Percentiles rank a stretch among this genome's conserved stretches.
phyloP scores from a whole-genome alignment of 2,329 filamentous ascomycete species.

The Zymoseptoria ardabiliae region DNA sequence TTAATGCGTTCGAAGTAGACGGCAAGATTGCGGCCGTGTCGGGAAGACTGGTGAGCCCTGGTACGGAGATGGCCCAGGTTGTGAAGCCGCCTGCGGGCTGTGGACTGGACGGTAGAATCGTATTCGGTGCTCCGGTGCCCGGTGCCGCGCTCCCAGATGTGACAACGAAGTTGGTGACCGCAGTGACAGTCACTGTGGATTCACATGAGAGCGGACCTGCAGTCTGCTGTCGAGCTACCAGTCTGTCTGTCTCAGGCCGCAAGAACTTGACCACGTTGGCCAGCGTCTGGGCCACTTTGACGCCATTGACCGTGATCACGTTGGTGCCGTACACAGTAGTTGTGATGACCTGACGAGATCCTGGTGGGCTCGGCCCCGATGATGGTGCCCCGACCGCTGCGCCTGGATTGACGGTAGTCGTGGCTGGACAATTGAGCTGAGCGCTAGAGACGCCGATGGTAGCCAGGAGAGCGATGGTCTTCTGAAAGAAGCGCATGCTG shows the following conservation, averaged over 20 bases:
- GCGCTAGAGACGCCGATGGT: background rate
- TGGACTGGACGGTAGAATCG: background rate
- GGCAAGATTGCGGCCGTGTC: too few species aligned
- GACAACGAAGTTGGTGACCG: background rate
- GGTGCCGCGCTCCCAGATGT: background rate
- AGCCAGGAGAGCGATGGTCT: background rate
- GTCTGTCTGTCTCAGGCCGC: background rate
- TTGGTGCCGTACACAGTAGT: background rate
- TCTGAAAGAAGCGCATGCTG: background rate
- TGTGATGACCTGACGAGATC: background rate
- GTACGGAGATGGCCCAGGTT: background rate
- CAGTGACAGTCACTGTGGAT: conserved; percentile 1
- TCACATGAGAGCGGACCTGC: background rate
- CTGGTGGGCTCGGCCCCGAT: background rate
- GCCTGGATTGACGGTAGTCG: background rate
- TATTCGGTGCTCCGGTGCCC: background rate
- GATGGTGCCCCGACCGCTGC: background rate
- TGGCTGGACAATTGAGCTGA: background rate
- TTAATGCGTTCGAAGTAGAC: too few species aligned
- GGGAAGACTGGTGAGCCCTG: background rate
- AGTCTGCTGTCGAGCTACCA: background rate
- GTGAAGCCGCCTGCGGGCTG: background rate
- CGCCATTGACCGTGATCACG: background rate
- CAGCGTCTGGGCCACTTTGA: background rate
- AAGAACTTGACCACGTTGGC: background rate